These are phyloP conservation scores for Boletus vermiculosoides DNA, from an alignment of 768 basidiomycete genomes.

Conservation along the genomic window DNA sequence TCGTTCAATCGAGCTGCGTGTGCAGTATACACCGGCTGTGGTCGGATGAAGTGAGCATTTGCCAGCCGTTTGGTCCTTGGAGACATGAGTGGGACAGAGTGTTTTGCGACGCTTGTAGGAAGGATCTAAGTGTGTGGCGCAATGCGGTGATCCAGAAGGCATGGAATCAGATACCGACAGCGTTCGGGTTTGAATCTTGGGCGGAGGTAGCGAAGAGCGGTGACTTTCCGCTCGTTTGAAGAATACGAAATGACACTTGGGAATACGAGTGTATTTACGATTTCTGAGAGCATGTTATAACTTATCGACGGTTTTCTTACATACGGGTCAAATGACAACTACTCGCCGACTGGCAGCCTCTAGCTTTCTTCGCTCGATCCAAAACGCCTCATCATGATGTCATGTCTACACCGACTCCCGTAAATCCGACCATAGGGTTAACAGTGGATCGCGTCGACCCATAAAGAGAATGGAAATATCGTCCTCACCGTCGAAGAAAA, in stretches of 20 bases:
- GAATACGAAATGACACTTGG: no score
- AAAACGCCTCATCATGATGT: no score
- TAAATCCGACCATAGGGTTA: neutral
- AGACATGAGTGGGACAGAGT: conserved; percentile 12
- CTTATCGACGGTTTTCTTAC: no score
- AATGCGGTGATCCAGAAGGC: conserved; percentile 4
- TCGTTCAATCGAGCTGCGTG: conserved; percentile 3
- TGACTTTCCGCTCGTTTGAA: neutral
- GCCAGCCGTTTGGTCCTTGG: conserved; percentile 12
- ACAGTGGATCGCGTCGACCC: neutral
- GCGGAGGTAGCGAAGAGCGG: neutral
- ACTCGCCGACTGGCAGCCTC: no score
- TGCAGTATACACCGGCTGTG: conserved; percentile 2
- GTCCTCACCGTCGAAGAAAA: conserved; percentile 1
- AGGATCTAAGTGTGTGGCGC: neutral
- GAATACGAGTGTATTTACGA: no score
- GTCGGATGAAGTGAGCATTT: neutral
- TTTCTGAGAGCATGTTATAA: no score
- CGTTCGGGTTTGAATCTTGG: conserved; percentile 16
- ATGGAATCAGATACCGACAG: conserved; percentile 11
- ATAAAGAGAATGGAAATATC: conserved; percentile 3
- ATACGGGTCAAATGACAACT: no score
- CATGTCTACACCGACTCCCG: neutral
- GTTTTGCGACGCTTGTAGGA: conserved; percentile 13
- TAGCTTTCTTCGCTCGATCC: neutral